Evolutionary conservation across 2,329 filamentous ascomycete genomes (phyloP).

Genomic region (Alternaria sp.): DNA sequence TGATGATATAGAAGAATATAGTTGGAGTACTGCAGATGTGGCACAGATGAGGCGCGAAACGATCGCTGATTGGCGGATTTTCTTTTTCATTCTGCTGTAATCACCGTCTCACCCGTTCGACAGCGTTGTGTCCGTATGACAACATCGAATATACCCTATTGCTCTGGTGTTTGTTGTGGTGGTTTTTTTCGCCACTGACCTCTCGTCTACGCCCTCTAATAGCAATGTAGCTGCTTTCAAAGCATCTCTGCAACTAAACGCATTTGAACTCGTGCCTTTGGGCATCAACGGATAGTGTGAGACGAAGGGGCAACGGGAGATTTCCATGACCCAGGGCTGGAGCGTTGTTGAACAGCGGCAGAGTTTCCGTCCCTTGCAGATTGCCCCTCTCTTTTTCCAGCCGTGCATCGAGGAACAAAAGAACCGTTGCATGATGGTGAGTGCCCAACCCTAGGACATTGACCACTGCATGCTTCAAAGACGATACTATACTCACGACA

Average conservation of each 20-base stretch:
- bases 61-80: neutral
- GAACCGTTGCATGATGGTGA: neutral
- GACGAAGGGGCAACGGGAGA: neutral
- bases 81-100: neutral
- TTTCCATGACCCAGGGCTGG: neutral
- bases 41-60: neutral
- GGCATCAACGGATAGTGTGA: neutral
- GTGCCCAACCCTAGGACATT: neutral
- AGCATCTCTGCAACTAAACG: neutral
- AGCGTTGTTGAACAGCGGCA: neutral
- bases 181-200: neutral
- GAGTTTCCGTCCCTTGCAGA: conserved; percentile 1
- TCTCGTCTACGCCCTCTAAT: neutral
- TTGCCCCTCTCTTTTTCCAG: conserved; percentile 3
- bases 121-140: neutral
- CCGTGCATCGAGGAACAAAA: neutral
- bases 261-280: neutral
- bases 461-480: neutral
- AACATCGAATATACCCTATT: neutral
- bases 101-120: neutral
- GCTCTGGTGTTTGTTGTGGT: neutral
- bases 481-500: neutral
- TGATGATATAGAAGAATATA: neutral
- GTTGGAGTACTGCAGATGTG: neutral
- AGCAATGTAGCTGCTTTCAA: neutral